Evolutionary conservation across 345 rosid species (phyloP).

Genomic region (Bruguiera gymnorhiza): DNA sequence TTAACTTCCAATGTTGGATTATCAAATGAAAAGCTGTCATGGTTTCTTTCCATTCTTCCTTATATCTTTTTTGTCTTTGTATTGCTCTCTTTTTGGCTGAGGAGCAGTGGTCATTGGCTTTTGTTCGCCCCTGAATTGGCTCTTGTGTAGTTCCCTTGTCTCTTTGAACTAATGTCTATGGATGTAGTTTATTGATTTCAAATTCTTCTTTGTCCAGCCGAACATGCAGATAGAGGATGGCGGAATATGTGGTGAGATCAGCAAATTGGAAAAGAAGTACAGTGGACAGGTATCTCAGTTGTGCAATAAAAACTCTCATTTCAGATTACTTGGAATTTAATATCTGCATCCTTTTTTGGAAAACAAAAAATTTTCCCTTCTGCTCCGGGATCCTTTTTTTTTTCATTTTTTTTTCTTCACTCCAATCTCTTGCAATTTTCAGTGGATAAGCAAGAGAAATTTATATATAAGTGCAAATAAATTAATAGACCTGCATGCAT

Average conservation of each 20-base stretch:
- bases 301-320: conserved; percentile 4
- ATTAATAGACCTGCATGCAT: not conserved
- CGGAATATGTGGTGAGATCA: conserved; percentile 55
- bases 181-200: conserved; percentile 12
- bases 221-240: conserved; percentile 52
- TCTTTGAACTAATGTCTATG: not conserved
- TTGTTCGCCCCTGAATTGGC: too few species aligned
- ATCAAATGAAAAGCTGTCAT: not conserved
- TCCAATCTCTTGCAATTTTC: conserved; percentile 1
- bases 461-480: not conserved
- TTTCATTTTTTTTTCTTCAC: conserved; percentile 1
- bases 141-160: too few species aligned
- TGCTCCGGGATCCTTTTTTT: not conserved
- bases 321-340: conserved; percentile 5
- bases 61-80: not conserved
- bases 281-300: conserved; percentile 55
- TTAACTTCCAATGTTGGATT: conserved; percentile 6
- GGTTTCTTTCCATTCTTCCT: conserved; percentile 2
- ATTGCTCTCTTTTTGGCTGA: too few species aligned
- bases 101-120: too few species aligned
- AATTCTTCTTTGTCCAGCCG: conserved; percentile 43
- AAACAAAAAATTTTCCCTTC: not conserved
- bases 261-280: conserved; percentile 55
- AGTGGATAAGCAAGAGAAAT: not conserved
- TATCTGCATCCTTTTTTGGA: not conserved